Evolutionary conservation across 148 eudicot genomes (phyloP), one percentile per base, ranked within the genome.

Genomic region (Nepenthes gracilis): DNA sequence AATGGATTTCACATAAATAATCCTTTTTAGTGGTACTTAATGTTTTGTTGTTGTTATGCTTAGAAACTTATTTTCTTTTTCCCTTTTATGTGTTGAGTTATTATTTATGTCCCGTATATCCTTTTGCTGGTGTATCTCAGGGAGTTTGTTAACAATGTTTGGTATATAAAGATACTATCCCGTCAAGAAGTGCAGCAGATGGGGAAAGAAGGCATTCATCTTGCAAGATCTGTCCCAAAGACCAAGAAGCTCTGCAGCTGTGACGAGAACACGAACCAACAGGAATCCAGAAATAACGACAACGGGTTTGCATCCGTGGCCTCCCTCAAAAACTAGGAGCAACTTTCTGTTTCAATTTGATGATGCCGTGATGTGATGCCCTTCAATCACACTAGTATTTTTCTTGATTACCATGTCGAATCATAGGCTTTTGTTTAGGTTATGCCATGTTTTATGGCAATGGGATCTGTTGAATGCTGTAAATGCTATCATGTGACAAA

Each of bases 121-220:
- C 23, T 23, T 23, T 23, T 23, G 23, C 23, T 52, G 32, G 5
- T 52, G 14, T 52, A 23, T 66, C 62, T 12, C 78, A 86, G 97
- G 78, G 87, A 80, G 73, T 86, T 89, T 59, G 93, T 86, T 15
- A 83, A 85, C 72, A 83, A 76, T 52, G 93, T 89, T 32, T 77
- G 78, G 78, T 89, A 76, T 75, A 88, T 88, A 59, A 85, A 83
- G 83, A 85, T 88, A 63, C 85, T 88, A 13, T 85, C 96, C 23
- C 87, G 83, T 8, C 74, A 72, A 59, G 90, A 86, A 69, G 84
- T 86, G 65, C 97, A 78, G 67, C 87, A 85, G 68, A 81, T 83
- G 93, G 89, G 87, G 32, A 84, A 80, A 74, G 70, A 70, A 15
- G 94, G 90, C 6, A 70, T 77, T 35, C 71, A 85, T 66, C 83